Percentiles rank a stretch among this genome's conserved stretches.
phyloP scores from a whole-genome alignment of 1,139 yeast genomes.

The Suhomyces yuchorum region DNA sequence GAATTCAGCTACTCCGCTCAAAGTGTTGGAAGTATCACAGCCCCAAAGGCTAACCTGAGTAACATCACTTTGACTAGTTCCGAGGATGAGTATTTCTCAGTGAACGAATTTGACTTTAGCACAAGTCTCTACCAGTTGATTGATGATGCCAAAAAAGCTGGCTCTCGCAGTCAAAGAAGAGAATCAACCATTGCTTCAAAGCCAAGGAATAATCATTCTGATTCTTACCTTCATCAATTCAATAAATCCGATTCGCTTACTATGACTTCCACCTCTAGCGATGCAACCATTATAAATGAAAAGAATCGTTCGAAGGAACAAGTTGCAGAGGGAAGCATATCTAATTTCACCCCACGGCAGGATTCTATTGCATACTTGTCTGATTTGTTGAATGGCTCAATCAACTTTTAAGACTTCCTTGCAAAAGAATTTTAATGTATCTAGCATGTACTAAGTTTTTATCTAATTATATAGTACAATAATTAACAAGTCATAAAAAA shows the following conservation, averaged over 20 bases:
- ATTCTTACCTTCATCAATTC: not conserved
- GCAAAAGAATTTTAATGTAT: too few relatives aligned
- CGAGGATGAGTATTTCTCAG: conserved; percentile 39
- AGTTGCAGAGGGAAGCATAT: conserved; percentile 59
- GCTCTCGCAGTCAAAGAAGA: not conserved
- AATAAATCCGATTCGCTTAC: conserved; percentile 6
- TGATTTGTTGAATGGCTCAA: conserved; percentile 34
- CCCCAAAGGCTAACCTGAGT: conserved; percentile 8
- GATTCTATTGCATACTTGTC: conserved; percentile 41
- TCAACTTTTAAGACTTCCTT: conserved; percentile 13
- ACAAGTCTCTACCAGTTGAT: conserved; percentile 8
- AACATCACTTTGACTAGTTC: conserved; percentile 23
- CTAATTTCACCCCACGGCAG: conserved; percentile 6
- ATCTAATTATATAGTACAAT: not conserved
- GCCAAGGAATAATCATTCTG: not conserved
- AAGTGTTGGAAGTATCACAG: not conserved
- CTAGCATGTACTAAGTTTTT: not conserved
- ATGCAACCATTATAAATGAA: conserved; percentile 35
- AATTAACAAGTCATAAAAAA: not conserved
- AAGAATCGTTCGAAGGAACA: conserved; percentile 2
- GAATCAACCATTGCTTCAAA: not conserved
- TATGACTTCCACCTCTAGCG: conserved; percentile 33
- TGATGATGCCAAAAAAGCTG: conserved; percentile 11
- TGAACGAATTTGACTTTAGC: conserved; percentile 28
- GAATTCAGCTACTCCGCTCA: not conserved